Base-by-base conservation (phyloP, 495 filamentous ascomycete species). In the Haplographium delicatum region DNA sequence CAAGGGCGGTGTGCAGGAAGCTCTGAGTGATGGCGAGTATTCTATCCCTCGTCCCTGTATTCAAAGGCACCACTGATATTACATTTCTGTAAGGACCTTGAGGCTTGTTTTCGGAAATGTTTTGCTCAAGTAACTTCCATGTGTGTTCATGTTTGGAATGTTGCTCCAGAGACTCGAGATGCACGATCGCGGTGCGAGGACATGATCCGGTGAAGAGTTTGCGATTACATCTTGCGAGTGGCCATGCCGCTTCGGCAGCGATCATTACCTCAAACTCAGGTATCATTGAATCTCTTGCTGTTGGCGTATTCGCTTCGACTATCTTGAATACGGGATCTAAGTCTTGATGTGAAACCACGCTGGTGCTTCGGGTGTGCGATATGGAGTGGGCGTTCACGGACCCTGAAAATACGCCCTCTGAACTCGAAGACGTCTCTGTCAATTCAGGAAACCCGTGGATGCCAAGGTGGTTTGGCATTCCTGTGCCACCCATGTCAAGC, bases 1-100 rank as follows among this genome's bases (percentile, higher is more conserved):
- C 75, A 23, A 84, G 70, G 3, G 80, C 80, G 47, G 78, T 82
- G 63, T 81, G 76, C 7, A 84, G 67, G 59, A 82, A 84, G 53
- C 65, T 73, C 51, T 83, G 80, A 7, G 80, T 81, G 40, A 82
- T 81, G 33, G 78, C 80, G 13, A 82, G 71, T 44, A 84, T 72
- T 64, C 75, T 79, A 58, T 84, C 80, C n/a, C 80, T 71, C 27
- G 78, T 76, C 22, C 66, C 64, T 10, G 73, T 59, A 3, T 65
- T 67, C 24, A 83, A 61, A 7, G 72, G 68, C 19, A 75, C 70
- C 5, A 64, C 66, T 19, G 70, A 62, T 26, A 62, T 50, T 7
- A 57, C 55, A 26, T 67, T 54, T 63, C 63, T 58, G 40, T 69
- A 58, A 5, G 58, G 57, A 30, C 62, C 51, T 30, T 69, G 61